phyloP scores from a whole-genome alignment of 2,329 filamentous ascomycete genomes.

The Arachnomyces sp. region DNA sequence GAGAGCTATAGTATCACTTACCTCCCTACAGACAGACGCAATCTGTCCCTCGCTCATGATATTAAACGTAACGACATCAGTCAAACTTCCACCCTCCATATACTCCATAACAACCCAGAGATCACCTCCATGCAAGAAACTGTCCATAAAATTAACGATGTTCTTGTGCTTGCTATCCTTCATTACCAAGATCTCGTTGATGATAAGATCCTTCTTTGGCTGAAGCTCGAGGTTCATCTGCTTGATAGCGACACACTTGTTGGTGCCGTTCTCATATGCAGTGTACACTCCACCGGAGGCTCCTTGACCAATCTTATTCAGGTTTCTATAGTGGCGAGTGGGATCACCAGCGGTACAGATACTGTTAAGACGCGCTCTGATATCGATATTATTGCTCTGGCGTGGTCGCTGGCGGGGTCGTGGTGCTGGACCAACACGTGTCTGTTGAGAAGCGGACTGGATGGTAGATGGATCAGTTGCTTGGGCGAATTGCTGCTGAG shows the following conservation, averaged over 20 bases:
- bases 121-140: slow-evolving; percentile 80
- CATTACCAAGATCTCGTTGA: slow-evolving; percentile 99
- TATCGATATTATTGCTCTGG: slow-evolving; percentile 72
- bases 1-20: slow-evolving; percentile 27
- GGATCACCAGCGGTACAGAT: slow-evolving; percentile 91
- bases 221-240: slow-evolving; percentile 99
- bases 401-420: slow-evolving; percentile 69
- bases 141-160: slow-evolving; percentile 99
- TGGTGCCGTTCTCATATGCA: slow-evolving; percentile 73
- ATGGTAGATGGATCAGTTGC: slow-evolving; percentile 29
- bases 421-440: slow-evolving; percentile 46
- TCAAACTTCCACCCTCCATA: slow-evolving; percentile 96
- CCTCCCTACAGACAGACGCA: slow-evolving; percentile 85
- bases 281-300: slow-evolving; percentile 94
- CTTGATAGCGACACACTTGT: slow-evolving; percentile 92
- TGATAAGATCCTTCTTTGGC: slow-evolving; percentile 97
- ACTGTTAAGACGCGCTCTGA: slow-evolving; percentile 70
- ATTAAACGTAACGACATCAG: slow-evolving; percentile 97
- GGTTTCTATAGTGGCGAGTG: slow-evolving; percentile 72
- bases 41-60: slow-evolving; percentile 99
- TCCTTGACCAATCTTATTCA: slow-evolving; percentile 95
- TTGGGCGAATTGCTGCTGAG: slow-evolving; percentile 33
- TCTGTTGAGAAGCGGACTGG: slow-evolving; percentile 24
- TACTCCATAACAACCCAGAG: slow-evolving; percentile 99
- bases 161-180: slow-evolving; percentile 97